Evolutionary conservation across 2,329 filamentous ascomycete species (phyloP), one percentile per base, ranked within the genome.

Genomic region (Arthroderma sp.): DNA sequence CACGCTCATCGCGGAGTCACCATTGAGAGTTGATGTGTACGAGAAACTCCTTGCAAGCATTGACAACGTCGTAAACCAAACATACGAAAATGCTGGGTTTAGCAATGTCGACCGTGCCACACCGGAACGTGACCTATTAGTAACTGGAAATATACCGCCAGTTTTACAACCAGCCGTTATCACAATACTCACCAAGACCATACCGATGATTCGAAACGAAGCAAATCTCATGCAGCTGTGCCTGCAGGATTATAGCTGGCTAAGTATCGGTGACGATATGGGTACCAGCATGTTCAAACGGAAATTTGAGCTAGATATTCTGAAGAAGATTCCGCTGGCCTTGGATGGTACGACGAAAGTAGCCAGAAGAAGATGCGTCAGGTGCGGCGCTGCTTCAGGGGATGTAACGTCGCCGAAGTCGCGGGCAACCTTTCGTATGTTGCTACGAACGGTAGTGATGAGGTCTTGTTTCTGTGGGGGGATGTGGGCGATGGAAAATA

Each of bases 181-280:
- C 22, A 61, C 62, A 4, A 59, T 79, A 2, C 57, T 79, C 0
- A 67, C 63, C 1, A 67, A 65, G 15, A 67, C 63, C 0, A 62
- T 86, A 29, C 68, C 68, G 0, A 67, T 70, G 15, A 72, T 88
- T 44, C 70, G 74, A 36, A 67, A 67, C 4, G 69, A 74, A 44
- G 71, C 80, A 7, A 78, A 91, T 51, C 72, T 77, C 29, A 74
- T 80, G 6, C 73, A 73, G 48, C 69, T 94, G 40, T 84, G 83
- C 63, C 83, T 86, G 61, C 75, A 77, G 40, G 77, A 91, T 57
- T 85, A 80, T 45, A 71, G 70, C 40, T 74, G 84, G 58, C 68
- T 91, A 7, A 81, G 82, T 4, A 67, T 85, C 9, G 71, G 74
- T 6, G 73, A 80, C 43, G 76, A 80, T 47, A 62, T 63, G 9